phyloP scores from a whole-genome alignment of 805 yeast genomes.

The Phaffomyces antillensis region DNA sequence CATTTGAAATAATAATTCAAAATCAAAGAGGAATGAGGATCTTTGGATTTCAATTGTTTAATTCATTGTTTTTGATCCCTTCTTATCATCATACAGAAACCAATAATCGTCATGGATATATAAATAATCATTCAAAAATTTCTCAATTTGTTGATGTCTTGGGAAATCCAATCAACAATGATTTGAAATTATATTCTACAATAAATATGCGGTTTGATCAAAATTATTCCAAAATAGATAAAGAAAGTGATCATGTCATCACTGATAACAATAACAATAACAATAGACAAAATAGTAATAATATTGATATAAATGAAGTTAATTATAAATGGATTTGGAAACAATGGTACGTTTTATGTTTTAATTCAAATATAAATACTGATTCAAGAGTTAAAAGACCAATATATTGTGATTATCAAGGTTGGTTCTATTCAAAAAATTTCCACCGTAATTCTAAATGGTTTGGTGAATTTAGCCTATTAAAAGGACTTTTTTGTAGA shows the following conservation, averaged over 20 bases:
- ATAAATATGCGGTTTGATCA: too few species aligned
- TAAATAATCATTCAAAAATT: conserved; percentile 37
- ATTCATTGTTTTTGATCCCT: conserved; percentile 36
- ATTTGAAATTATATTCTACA: conserved; percentile 3
- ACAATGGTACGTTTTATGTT: conserved; percentile 69
- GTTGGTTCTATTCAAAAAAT: conserved; percentile 66
- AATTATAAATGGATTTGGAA: conserved; percentile 50
- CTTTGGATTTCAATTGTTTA: conserved; percentile 46
- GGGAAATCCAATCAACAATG: conserved; percentile 7
- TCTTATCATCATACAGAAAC: conserved; percentile 8
- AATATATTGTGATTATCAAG: conserved; percentile 53
- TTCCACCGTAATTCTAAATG: conserved; percentile 40
- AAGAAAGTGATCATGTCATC: too few species aligned
- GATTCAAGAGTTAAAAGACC: background rate
- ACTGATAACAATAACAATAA: too few species aligned
- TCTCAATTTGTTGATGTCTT: conserved; percentile 17
- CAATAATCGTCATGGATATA: too few species aligned
- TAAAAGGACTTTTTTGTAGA: conserved; percentile 43
- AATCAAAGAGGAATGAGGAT: conserved; percentile 48
- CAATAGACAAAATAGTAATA: too few species aligned
- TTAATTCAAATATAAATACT: conserved; percentile 12
- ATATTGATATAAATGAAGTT: background rate
- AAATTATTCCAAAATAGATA: too few species aligned
- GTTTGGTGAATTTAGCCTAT: conserved; percentile 56
- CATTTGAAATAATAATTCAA: conserved; percentile 39